A percentile compares a stretch with the other conserved stretches of the same genome.
Conservation (phyloP, 2,329 filamentous ascomycete genomes). For the Trichothecium sympodiale region DNA sequence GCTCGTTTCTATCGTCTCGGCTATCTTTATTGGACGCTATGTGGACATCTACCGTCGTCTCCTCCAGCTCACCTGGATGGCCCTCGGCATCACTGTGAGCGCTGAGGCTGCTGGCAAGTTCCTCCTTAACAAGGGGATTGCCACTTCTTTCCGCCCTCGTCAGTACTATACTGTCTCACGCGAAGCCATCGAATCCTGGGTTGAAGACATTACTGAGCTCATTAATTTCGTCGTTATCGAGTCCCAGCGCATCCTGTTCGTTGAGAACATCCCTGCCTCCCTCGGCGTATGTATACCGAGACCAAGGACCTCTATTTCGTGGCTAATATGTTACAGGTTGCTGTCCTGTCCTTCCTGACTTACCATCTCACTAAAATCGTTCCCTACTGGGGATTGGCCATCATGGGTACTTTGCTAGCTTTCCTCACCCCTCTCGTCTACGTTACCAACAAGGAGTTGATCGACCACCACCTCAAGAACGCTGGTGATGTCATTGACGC, state of each 20-base stretch:
- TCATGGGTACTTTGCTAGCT: constrained; percentile 45
- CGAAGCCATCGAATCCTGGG: constrained; percentile 47
- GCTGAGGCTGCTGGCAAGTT: constrained; percentile 52
- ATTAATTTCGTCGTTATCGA: constrained; percentile 65
- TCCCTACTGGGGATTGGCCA: constrained; percentile 56
- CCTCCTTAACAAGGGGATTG: constrained; percentile 48
- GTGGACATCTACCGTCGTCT: constrained; percentile 54
- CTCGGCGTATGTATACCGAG: constrained; percentile 37
- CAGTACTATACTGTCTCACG: constrained; percentile 57
- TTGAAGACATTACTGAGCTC: constrained; percentile 56
- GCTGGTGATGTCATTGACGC: constrained; percentile 46
- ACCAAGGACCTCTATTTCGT: background rate
- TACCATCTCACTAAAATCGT: constrained; percentile 61
- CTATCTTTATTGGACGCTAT: constrained; percentile 55
- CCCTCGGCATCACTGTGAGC: constrained; percentile 46
- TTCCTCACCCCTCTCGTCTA: constrained; percentile 57
- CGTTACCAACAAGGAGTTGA: constrained; percentile 57
- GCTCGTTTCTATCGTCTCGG: constrained; percentile 43
- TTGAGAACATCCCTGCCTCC: constrained; percentile 53
- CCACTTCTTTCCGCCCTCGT: constrained; percentile 54
- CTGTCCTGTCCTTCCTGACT: constrained; percentile 49
- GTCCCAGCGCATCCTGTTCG: constrained; percentile 56
- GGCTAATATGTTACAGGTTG: constrained; percentile 32
- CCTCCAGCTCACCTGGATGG: constrained; percentile 55
- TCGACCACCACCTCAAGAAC: constrained; percentile 50